These are phyloP conservation scores for Polygonum aviculare DNA, from an alignment of 148 eudicot genomes.

Conservation along the genomic window DNA sequence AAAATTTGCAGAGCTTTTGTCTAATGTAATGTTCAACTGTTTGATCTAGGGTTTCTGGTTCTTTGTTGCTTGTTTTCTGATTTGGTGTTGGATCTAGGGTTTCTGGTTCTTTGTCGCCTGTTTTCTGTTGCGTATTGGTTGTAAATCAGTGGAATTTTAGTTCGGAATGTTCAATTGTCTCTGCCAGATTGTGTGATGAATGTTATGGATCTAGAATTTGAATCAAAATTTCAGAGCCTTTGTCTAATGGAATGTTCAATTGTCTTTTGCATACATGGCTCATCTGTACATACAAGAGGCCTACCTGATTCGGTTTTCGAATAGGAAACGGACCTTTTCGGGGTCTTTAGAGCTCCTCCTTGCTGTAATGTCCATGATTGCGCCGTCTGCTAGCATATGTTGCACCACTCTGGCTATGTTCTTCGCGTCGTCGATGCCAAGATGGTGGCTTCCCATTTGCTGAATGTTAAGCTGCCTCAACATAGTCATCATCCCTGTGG, in stretches of 20 bases:
- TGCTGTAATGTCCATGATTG: conserved; percentile 66
- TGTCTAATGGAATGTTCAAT: not conserved
- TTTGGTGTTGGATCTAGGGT: not conserved
- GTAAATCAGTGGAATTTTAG: not conserved
- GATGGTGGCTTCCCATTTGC: conserved; percentile 81
- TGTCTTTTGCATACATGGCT: not conserved
- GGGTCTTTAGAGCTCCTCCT: conserved; percentile 32
- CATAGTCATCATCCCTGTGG: conserved; percentile 90
- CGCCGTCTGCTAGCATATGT: conserved; percentile 78
- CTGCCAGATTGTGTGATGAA: not conserved
- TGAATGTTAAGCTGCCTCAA: conserved; percentile 60
- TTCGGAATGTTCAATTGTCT: not conserved
- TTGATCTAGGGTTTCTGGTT: no score
- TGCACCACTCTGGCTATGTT: conserved; percentile 76
- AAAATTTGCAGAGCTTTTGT: not conserved
- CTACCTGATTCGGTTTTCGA: conserved; percentile 61
- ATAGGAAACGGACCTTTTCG: conserved; percentile 56
- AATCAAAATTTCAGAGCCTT: not conserved
- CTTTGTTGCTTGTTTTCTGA: not conserved
- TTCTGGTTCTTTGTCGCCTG: not conserved
- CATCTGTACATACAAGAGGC: not conserved
- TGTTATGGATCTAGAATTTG: not conserved
- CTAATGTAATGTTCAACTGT: not conserved
- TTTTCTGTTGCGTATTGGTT: not conserved
- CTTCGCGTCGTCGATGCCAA: conserved; percentile 85